phyloP scores from a whole-genome alignment of 169 alveolate genomes.

The Amoebophrya sp. region DNA sequence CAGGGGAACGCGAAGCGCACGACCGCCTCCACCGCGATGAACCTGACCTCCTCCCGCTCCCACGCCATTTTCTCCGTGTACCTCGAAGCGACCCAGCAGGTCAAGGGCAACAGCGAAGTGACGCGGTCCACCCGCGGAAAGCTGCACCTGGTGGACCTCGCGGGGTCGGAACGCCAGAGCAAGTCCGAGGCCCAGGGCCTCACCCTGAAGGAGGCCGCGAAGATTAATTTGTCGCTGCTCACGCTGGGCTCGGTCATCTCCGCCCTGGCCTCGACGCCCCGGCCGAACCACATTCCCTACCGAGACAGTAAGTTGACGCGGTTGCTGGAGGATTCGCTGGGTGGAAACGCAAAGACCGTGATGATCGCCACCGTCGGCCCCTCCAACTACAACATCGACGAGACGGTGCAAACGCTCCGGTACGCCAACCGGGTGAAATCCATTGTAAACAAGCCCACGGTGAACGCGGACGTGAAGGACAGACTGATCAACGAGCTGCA shows the following conservation, averaged over 20 bases:
- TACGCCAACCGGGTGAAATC: background rate
- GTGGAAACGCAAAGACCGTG: constrained; percentile 27
- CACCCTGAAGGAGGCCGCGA: constrained; percentile 31
- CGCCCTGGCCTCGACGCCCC: constrained; percentile 2
- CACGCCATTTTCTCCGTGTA: constrained; percentile 28
- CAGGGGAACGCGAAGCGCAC: constrained; percentile 28
- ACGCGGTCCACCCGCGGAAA: background rate
- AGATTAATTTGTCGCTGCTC: constrained; percentile 18
- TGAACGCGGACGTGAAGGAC: background rate
- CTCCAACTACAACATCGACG: background rate
- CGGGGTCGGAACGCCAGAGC: constrained; percentile 23
- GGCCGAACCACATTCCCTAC: constrained; percentile 30
- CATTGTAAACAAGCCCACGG: background rate
- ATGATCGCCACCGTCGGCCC: constrained; percentile 35
- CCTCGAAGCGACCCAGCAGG: background rate
- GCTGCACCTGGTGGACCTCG: constrained; percentile 32
- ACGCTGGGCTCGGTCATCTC: constrained; percentile 27
- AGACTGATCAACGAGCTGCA: background rate
- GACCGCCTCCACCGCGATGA: background rate
- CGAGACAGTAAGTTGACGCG: constrained; percentile 24
- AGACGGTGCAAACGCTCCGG: constrained; percentile 14
- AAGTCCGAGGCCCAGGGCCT: background rate
- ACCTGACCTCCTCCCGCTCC: background rate
- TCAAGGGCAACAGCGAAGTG: background rate
- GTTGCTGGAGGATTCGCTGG: constrained; percentile 32